Evolutionary conservation across 305 asterid species (phyloP), one percentile per base, ranked within the genome.

Genomic region (Stenogyne calaminthoides): DNA sequence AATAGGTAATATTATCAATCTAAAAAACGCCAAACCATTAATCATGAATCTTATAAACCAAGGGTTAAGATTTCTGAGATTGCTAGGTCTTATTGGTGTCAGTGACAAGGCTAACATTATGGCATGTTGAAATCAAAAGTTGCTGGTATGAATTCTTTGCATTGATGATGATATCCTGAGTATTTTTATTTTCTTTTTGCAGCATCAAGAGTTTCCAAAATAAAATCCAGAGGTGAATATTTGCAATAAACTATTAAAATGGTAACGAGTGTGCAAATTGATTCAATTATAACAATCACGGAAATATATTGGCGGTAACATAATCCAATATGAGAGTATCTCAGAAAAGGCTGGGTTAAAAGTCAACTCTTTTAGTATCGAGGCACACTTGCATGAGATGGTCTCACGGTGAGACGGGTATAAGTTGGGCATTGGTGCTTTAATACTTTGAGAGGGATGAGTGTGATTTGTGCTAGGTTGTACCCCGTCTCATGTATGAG

Each of bases 51-150:
- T 20, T 19, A 55, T 55, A 32, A 22, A 15, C 19, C 36, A 14
- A 1, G 27, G 42, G 2, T 51, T 9, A 4, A 67, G 32, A 46
- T 40, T 63, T 3, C 9, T 3, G 39, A 39, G 11, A 39, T 39
- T 64, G 52, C 69, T 10, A 37, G 9, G n/a, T 64, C 20, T 37
- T 42, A 42, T 22, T 64, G 70, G 57, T 64, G 39, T 64, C 7
- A 7, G 19, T 39, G 52, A 63, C 29, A 37, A 37, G 8, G 51
- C 36, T 60, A 61, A 42, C 52, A 19, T 40, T 64, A 18, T 40
- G 69, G 16, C 14, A 9, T 16, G 8, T 64, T 39, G 37, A 40
- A 39, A 64, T 19, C 16, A 64, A 18, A 64, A 42, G 20, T 6
- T 22, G 22, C 22, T 22, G 57, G 39, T 20, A 40, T 40, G 37